Evolutionary conservation across 2,329 filamentous ascomycete species (phyloP), one percentile per base, ranked within the genome.

Genomic region (Pseudocercospora crystallina): DNA sequence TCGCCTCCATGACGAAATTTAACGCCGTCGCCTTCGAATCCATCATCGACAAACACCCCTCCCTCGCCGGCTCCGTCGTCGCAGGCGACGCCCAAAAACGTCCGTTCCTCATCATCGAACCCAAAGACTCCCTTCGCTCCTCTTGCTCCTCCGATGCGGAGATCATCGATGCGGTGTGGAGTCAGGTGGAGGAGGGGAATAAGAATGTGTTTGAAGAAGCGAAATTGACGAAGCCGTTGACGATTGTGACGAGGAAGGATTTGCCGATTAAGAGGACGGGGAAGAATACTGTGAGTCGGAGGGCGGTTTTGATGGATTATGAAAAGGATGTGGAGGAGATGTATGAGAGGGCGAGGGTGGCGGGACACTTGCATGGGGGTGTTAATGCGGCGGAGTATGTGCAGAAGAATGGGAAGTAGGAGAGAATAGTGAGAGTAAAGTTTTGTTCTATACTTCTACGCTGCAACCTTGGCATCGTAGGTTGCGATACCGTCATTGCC

Each of bases 11-110:
- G 41, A 60, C 55, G 14, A 58, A 58, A 15, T 58, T 60, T 33
- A 58, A 60, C 29, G 57, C 43, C 10, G 44, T 55, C 11, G 31
- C 42, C 7, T 49, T 60, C 41, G 57, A 60, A 40, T 32, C 42
- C 13, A 49, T 45, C 10, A 34, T 60, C n/a, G 42, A 57, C 8
- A n/a, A 40, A 5, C 15, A 52, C 17, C 14, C 29, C 2, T 36
- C 44, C 2, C 39, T 60, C 33, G 33, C 15, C 12, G 14, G 15
- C 11, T 52, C 30, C 14, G 30, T 60, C 7, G 53, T 60, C 2
- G 55, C 44, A 4, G 54, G 57, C 1, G 50, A 53, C 12, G 47
- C 30, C 1, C 47, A 48, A 20, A 4, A 12, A 2, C 30, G 29
- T 13, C 44, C 55, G 0, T 58, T 60, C 31, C 50, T 50, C 5